phyloP scores from a whole-genome alignment of 2,329 filamentous ascomycete species.

The Cercospora sp. region DNA sequence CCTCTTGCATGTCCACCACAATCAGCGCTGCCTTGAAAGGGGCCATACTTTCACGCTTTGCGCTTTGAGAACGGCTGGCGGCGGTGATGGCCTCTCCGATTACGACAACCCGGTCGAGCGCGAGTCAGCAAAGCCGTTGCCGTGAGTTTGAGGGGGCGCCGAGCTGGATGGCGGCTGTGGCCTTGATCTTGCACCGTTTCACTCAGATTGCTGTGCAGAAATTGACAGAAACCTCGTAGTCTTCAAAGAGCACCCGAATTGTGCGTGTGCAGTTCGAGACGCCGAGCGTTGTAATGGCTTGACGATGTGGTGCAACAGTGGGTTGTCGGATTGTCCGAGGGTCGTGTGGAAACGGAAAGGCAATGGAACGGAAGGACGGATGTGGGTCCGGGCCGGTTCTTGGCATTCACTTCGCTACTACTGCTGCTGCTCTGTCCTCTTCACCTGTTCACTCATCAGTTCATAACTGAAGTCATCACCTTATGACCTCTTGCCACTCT shows the following conservation, averaged over 20 bases:
- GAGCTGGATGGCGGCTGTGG: neutral
- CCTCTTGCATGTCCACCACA: conserved; percentile 63
- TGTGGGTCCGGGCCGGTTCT: neutral
- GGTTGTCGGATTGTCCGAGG: neutral
- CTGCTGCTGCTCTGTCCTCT: neutral
- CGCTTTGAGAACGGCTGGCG: neutral
- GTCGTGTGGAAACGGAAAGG: neutral
- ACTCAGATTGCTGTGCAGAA: neutral
- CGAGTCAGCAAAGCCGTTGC: neutral
- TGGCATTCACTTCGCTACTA: neutral
- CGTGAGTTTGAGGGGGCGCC: neutral
- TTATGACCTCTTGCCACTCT: neutral
- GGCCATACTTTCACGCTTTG: neutral
- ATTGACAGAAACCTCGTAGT: neutral
- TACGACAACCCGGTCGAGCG: neutral
- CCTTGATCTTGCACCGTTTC: neutral
- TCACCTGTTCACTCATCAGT: neutral
- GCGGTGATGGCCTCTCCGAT: neutral
- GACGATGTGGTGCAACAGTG: neutral
- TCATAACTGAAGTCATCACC: neutral
- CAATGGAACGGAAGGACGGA: neutral
- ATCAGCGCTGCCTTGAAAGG: conserved; percentile 19
- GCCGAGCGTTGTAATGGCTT: neutral
- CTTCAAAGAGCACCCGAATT: neutral
- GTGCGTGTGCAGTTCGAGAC: neutral